Evolutionary conservation across 495 filamentous ascomycete genomes (phyloP).

Genomic region (Penicillium angulare): DNA sequence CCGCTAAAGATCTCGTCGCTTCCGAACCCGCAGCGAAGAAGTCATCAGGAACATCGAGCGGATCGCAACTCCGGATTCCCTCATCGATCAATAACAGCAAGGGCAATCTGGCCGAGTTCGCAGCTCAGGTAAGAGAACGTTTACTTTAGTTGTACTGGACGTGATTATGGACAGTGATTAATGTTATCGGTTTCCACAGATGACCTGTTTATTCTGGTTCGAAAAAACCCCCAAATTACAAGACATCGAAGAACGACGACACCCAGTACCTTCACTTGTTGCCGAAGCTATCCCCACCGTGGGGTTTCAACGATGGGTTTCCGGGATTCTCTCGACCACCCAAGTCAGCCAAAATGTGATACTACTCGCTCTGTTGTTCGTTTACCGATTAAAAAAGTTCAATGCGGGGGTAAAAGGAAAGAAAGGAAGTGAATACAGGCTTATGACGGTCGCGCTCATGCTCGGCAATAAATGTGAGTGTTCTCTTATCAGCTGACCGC

Average conservation of each 20-base stretch:
- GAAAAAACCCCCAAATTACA: slow-evolving; percentile 78
- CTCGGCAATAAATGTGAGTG: slow-evolving; percentile 92
- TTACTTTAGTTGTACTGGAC: not conserved
- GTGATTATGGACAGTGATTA: not conserved
- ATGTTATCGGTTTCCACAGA: slow-evolving; percentile 47
- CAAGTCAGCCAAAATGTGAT: slow-evolving; percentile 98
- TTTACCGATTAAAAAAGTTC: slow-evolving; percentile 86
- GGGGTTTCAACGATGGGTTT: slow-evolving; percentile 92
- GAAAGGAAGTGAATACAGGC: slow-evolving; percentile 89
- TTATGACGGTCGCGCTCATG: slow-evolving; percentile 96
- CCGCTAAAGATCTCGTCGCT: slow-evolving; percentile 23
- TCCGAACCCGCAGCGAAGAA: slow-evolving; percentile 32
- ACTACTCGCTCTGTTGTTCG: slow-evolving; percentile 84
- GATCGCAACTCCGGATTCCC: slow-evolving; percentile 68
- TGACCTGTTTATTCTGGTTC: slow-evolving; percentile 98
- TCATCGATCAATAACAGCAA: slow-evolving; percentile 69
- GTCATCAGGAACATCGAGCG: slow-evolving; percentile 43
- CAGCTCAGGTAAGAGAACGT: slow-evolving; percentile 63
- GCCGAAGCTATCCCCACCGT: slow-evolving; percentile 71
- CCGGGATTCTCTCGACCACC: slow-evolving; percentile 85
- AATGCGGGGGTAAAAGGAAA: slow-evolving; percentile 87
- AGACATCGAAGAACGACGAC: slow-evolving; percentile 64
- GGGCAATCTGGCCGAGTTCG: slow-evolving; percentile 76
- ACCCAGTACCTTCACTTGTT: slow-evolving; percentile 52
- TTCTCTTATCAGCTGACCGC: slow-evolving; percentile 26